Conservation (phyloP, 2,329 filamentous ascomycete genomes). For the Pezicula neosporulosa region DNA sequence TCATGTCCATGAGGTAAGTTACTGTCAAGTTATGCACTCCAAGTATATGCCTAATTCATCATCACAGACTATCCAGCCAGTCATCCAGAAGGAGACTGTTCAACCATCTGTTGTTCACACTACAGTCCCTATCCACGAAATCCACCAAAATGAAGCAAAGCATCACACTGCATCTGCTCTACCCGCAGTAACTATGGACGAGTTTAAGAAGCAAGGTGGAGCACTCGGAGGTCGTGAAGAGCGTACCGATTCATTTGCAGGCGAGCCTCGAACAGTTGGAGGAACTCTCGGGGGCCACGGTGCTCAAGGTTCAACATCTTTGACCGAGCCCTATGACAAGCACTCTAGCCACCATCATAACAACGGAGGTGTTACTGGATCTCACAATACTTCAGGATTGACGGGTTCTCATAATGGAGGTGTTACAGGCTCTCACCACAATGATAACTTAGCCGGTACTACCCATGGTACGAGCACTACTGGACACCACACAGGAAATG, state of each 20-base stretch:
- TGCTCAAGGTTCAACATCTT: slow-evolving; percentile 21
- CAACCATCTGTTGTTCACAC: slow-evolving; percentile 68
- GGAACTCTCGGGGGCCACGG: slow-evolving; percentile 23
- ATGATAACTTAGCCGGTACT: neutral
- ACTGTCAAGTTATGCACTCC: neutral
- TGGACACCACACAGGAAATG: neutral
- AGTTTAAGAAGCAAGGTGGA: slow-evolving; percentile 56
- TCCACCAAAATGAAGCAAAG: slow-evolving; percentile 63
- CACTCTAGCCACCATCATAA: slow-evolving; percentile 1
- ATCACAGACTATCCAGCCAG: slow-evolving; percentile 55
- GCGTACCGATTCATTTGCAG: slow-evolving; percentile 56
- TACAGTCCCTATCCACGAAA: slow-evolving; percentile 69
- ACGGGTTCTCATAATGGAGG: too few relatives aligned
- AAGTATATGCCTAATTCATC: neutral
- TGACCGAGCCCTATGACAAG: slow-evolving; percentile 19
- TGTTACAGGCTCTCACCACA: slow-evolving; percentile 1
- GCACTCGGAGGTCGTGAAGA: slow-evolving; percentile 49
- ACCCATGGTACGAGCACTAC: slow-evolving; percentile 1
- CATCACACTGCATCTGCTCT: slow-evolving; percentile 64
- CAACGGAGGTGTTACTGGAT: neutral
- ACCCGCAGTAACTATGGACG: slow-evolving; percentile 59
- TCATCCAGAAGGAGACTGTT: slow-evolving; percentile 67
- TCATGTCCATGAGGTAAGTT: slow-evolving; percentile 28
- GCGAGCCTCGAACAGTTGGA: slow-evolving; percentile 51
- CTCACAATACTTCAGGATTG: neutral